A percentile compares a stretch with the other conserved stretches of the same genome.
Evolutionary conservation across 1,139 yeast species (phyloP).

Genomic region (Lizanozyma gosingica): DNA sequence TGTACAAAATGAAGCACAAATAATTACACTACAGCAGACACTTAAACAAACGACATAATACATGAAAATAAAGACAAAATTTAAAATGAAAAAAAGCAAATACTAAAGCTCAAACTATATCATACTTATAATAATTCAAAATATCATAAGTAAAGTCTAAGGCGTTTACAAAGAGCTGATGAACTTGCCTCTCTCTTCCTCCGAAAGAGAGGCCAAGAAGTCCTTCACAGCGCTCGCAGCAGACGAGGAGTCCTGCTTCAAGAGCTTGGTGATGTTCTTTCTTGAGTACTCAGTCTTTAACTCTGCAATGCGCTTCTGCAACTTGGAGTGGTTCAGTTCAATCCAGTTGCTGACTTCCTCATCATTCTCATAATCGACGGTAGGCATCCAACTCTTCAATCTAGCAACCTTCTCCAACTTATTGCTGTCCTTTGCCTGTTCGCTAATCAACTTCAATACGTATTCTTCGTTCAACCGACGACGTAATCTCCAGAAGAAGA

Average conservation of each 20-base stretch:
- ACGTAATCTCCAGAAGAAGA: constrained; percentile 98
- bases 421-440: constrained; percentile 43
- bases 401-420: constrained; percentile 81
- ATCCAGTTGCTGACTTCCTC: constrained; percentile 78
- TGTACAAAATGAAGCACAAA: too few species aligned
- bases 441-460: constrained; percentile 65
- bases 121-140: too few species aligned
- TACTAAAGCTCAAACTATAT: too few species aligned
- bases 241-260: constrained; percentile 47
- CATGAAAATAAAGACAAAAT: too few species aligned
- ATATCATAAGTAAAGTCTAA: too few species aligned
- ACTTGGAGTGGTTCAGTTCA: constrained; percentile 62
- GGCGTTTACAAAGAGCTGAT: constrained; percentile 22
- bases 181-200: constrained; percentile 50
- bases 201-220: constrained; percentile 48
- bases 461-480: constrained; percentile 93
- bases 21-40: too few species aligned
- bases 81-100: too few species aligned
- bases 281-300: constrained; percentile 59
- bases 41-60: too few species aligned
- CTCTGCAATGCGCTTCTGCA: constrained; percentile 54
- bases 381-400: constrained; percentile 80
- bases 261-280: constrained; percentile 49
- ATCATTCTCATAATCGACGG: constrained; percentile 66
- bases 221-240: constrained; percentile 54